phyloP scores from a whole-genome alignment of 1,139 yeast species.

The Debaryomyces subglobosus region DNA sequence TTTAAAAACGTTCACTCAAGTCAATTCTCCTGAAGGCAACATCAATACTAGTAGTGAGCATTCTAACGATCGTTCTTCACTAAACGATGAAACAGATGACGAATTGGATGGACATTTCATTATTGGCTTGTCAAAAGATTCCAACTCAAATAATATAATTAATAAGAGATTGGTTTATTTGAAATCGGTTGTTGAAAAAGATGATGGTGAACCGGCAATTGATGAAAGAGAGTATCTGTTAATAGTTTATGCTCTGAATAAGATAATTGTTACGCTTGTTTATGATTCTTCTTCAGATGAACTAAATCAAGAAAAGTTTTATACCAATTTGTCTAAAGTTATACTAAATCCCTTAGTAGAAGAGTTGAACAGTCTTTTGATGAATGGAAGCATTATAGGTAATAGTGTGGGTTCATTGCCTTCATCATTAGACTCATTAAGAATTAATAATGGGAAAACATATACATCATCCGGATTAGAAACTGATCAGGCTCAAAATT shows the following conservation, averaged over 20 bases:
- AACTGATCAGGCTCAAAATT: slow-evolving; percentile 34
- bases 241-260: slow-evolving; percentile 31
- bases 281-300: slow-evolving; percentile 31
- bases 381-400: slow-evolving; percentile 23
- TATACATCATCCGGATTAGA: background rate
- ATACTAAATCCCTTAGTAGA: slow-evolving; percentile 28
- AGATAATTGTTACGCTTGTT: slow-evolving; percentile 29
- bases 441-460: background rate
- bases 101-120: slow-evolving; percentile 26
- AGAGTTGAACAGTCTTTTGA: slow-evolving; percentile 21
- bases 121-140: slow-evolving; percentile 27
- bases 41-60: background rate
- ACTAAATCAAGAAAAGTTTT: slow-evolving; percentile 29
- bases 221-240: slow-evolving; percentile 34
- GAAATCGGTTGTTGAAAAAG: slow-evolving; percentile 16
- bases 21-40: slow-evolving; percentile 9
- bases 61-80: slow-evolving; percentile 2
- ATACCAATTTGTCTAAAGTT: slow-evolving; percentile 20
- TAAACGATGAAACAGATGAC: slow-evolving; percentile 5
- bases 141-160: slow-evolving; percentile 16
- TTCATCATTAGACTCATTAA: slow-evolving; percentile 24
- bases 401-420: slow-evolving; percentile 38
- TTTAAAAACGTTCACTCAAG: slow-evolving; percentile 15
- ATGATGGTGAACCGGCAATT: slow-evolving; percentile 2
- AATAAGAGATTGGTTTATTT: slow-evolving; percentile 34